Evolutionary conservation across 306 rosid genomes (phyloP).

Genomic region (Pterocarpus macrocarpus): DNA sequence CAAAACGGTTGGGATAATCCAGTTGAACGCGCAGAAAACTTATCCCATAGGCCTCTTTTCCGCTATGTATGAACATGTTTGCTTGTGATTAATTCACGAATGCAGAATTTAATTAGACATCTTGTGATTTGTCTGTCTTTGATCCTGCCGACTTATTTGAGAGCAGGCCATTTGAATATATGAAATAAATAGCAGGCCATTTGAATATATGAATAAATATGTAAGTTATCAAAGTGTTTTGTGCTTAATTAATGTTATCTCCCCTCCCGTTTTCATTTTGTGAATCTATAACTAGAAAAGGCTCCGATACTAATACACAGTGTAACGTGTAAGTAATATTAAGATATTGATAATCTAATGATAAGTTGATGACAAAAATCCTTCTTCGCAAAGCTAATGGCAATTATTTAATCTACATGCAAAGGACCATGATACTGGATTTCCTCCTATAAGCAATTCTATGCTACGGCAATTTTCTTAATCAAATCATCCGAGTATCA

Average conservation of each 20-base stretch:
- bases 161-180: conserved; percentile 50
- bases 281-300: background rate
- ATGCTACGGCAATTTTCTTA: too few species aligned
- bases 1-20: conserved; percentile 2
- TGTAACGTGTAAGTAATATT: background rate
- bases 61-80: conserved; percentile 16
- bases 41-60: conserved; percentile 6
- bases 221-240: background rate
- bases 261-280: background rate
- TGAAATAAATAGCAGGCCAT: conserved; percentile 9
- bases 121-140: background rate
- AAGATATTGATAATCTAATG: background rate
- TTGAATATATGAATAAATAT: background rate
- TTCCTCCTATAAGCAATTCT: background rate
- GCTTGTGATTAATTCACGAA: conserved; percentile 28
- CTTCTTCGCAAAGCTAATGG: background rate
- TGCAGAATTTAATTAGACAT: conserved; percentile 2
- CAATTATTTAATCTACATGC: background rate
- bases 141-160: conserved; percentile 49
- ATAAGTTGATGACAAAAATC: background rate
- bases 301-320: background rate
- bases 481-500: background rate
- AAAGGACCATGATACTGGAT: background rate
- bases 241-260: conserved; percentile 1
- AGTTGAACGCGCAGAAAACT: conserved; percentile 19